Evolutionary conservation across 352 stramenopile species (phyloP).

Genomic region (Phytophthora multivora): DNA sequence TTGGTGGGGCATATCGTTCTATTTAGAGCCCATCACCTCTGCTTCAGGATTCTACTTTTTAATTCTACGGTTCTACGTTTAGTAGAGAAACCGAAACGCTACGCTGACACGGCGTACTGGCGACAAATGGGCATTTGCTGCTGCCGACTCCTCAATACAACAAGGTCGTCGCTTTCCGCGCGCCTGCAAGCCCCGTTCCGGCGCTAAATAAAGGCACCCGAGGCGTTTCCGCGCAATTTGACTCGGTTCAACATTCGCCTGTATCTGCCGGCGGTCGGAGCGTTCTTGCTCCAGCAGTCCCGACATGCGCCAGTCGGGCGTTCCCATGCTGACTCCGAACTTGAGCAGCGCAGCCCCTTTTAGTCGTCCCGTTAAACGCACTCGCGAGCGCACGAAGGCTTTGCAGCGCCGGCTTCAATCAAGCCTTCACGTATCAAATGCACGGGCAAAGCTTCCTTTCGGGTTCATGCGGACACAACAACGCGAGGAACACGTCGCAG

Average conservation of each 20-base stretch:
- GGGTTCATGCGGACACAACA: background rate
- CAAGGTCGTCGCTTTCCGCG: background rate
- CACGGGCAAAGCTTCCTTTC: background rate
- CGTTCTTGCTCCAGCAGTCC: slow-evolving; percentile 9
- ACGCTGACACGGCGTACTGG: slow-evolving; percentile 14
- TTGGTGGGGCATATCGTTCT: slow-evolving; percentile 1
- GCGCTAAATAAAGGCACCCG: slow-evolving; percentile 23
- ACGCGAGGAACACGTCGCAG: slow-evolving; percentile 11
- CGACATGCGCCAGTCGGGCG: slow-evolving; percentile 5
- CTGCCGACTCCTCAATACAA: background rate
- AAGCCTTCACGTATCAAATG: too few relatives aligned
- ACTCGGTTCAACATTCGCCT: slow-evolving; percentile 9
- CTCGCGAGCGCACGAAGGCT: slow-evolving; percentile 23
- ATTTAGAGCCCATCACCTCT: slow-evolving; percentile 9
- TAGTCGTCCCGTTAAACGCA: slow-evolving; percentile 18
- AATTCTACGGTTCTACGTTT: slow-evolving; percentile 11
- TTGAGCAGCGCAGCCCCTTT: slow-evolving; percentile 17
- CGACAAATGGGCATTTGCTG: background rate
- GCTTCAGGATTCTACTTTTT: slow-evolving; percentile 33
- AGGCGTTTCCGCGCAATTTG: slow-evolving; percentile 8
- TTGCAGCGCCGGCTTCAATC: slow-evolving; percentile 15
- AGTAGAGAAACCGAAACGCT: slow-evolving; percentile 15
- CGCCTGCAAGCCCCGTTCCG: slow-evolving; percentile 8
- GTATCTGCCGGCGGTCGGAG: slow-evolving; percentile 1
- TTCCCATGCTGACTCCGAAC: slow-evolving; percentile 17